Conservation (phyloP, 345 rosid genomes). For the Acer yangbiense region DNA sequence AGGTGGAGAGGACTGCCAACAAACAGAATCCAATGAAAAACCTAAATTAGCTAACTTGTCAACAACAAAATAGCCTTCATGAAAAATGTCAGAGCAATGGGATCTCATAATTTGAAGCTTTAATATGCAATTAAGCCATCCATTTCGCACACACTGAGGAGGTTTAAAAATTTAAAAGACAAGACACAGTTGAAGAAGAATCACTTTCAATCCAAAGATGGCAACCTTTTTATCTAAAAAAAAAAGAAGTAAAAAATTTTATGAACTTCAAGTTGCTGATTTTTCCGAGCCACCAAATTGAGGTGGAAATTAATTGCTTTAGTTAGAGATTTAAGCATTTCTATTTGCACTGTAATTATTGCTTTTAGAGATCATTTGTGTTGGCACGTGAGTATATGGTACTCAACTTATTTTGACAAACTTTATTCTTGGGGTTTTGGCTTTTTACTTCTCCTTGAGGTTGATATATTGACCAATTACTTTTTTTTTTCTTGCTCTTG, state of each 20-base stretch:
- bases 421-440: neutral
- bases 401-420: neutral
- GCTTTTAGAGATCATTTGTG: constrained; percentile 7
- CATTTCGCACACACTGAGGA: too few species aligned
- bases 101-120: too few species aligned
- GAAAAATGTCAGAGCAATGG: too few species aligned
- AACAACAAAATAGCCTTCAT: too few species aligned
- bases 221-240: too few species aligned
- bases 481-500: neutral
- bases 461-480: neutral
- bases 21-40: too few species aligned
- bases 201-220: too few species aligned
- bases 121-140: too few species aligned
- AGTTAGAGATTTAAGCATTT: neutral
- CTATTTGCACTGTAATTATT: neutral
- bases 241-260: neutral
- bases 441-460: neutral
- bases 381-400: neutral
- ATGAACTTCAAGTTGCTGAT: neutral
- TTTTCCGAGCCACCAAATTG: neutral
- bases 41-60: too few species aligned
- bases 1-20: too few species aligned
- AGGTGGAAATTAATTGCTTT: neutral
- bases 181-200: too few species aligned
- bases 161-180: too few species aligned